Evolutionary conservation across 768 basidiomycete genomes (phyloP).

Genomic region (Termitomyces bulborhizus): DNA sequence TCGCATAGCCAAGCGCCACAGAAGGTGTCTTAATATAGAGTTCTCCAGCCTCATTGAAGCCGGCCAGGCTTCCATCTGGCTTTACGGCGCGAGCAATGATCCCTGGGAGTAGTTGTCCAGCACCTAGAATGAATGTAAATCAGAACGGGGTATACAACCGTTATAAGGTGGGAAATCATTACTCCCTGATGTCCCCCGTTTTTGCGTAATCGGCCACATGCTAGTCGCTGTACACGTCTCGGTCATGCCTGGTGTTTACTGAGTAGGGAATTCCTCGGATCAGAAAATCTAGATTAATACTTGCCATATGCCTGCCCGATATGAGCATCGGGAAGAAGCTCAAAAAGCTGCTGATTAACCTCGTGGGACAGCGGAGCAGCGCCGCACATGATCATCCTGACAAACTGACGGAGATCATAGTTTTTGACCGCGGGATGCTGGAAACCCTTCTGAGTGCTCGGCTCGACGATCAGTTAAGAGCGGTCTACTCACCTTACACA

Average conservation of each 20-base stretch:
- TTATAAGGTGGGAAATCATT: constrained; percentile 2
- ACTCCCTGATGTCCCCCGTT: constrained; percentile 50
- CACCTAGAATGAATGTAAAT: constrained; percentile 24
- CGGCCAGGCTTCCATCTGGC: constrained; percentile 48
- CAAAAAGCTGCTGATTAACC: constrained; percentile 40
- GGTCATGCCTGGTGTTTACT: constrained; percentile 47
- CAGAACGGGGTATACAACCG: not conserved
- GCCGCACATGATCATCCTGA: constrained; percentile 48
- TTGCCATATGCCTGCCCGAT: constrained; percentile 57
- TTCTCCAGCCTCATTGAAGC: constrained; percentile 55
- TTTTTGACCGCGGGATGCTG: constrained; percentile 49
- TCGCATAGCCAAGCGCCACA: constrained; percentile 48
- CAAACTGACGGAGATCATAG: constrained; percentile 35
- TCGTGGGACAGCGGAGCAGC: constrained; percentile 55
- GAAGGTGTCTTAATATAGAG: constrained; percentile 50
- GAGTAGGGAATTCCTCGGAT: not conserved
- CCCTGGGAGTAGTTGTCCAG: constrained; percentile 53
- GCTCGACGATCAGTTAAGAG: not conserved
- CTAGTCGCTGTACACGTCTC: constrained; percentile 51
- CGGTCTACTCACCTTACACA: constrained; percentile 52
- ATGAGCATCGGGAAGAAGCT: constrained; percentile 44
- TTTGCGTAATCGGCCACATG: constrained; percentile 41
- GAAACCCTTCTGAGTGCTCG: not conserved
- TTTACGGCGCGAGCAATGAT: constrained; percentile 48
- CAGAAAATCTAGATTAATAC: not conserved